Base-by-base conservation (phyloP, 2,329 filamentous ascomycete genomes). In the Plenodomus biglobosus region DNA sequence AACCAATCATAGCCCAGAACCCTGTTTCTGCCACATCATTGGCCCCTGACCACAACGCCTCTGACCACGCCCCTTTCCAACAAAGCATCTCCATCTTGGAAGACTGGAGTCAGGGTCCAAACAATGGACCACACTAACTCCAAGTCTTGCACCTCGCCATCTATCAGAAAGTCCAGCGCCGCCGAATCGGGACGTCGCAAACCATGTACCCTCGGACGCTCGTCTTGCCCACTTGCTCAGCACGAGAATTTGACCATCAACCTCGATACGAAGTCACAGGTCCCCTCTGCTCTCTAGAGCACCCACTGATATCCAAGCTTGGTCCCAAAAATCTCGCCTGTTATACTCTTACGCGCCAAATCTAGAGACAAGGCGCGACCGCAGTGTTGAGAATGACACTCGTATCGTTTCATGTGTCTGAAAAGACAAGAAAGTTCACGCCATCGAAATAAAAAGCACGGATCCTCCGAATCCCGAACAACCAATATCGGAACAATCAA, bases 391-490 rank as follows among this genome's bases (percentile, higher is more conserved):
- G 55, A 46, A 49, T 50, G 45, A 39, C 37, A 34, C 50, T 50
- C 56, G 64, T 69, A 46, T 69, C 68, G 53, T 58, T 47, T 41
- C 52, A 59, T 37, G 66, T 69, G 34, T 62, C 57, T 45, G 53
- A 40, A 38, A 32, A 52, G 55, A 59, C 61, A 64, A 67, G 61
- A 65, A 64, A 38, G 40, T 65, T 66, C 62, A 50, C 38, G 50
- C 55, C 58, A 61, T 53, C 55, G 54, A 62, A 59, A 46, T 61
- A n/a, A 63, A 63, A 67, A 18, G 50, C 62, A 56, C 67, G 67
- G 67, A 44, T 56, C 48, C 59, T 62, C 65, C 62, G 50, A 60
- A 38, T 57, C 64, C 68, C 68, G 65, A 44, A 43, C 51, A 57
- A 46, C 60, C 50, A 55, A 48, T 52, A 55, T 41, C 45, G 13